These are phyloP conservation scores for Mucor indicus DNA, from an alignment of 371 early-diverging fungal species.

Conservation along the genomic window DNA sequence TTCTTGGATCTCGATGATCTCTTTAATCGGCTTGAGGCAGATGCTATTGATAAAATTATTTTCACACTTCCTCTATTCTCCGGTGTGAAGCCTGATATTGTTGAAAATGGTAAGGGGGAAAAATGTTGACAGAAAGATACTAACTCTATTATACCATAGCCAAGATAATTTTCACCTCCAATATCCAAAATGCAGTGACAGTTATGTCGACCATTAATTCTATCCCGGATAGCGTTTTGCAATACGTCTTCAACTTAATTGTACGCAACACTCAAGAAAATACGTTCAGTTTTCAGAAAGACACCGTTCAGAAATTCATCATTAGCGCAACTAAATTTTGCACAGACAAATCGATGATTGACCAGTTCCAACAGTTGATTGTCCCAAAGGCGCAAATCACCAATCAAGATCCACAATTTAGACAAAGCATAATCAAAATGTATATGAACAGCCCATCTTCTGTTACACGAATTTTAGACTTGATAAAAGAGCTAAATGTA, in stretches of 20 bases:
- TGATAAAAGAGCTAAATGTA: constrained; percentile 79
- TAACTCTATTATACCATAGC: constrained; percentile 14
- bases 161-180: constrained; percentile 11
- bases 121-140: neutral
- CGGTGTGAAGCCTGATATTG: constrained; percentile 34
- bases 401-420: constrained; percentile 6
- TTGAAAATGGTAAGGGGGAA: constrained; percentile 42
- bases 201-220: neutral
- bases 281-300: constrained; percentile 8
- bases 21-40: constrained; percentile 36
- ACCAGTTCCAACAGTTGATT: constrained; percentile 14
- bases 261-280: constrained; percentile 4
- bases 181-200: constrained; percentile 14
- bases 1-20: constrained; percentile 44
- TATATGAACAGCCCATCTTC: constrained; percentile 67
- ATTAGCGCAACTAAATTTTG: constrained; percentile 4
- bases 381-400: neutral
- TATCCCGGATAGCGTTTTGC: constrained; percentile 15
- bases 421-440: constrained; percentile 62
- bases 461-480: constrained; percentile 73
- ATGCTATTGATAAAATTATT: constrained; percentile 44
- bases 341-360: constrained; percentile 8
- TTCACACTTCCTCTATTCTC: constrained; percentile 45
- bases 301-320: constrained; percentile 17
- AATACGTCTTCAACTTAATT: constrained; percentile 16